Evolutionary conservation across 805 yeast species (phyloP), one percentile per base, ranked within the genome.

Genomic region (Zygosaccharomyces pseudorouxii): DNA sequence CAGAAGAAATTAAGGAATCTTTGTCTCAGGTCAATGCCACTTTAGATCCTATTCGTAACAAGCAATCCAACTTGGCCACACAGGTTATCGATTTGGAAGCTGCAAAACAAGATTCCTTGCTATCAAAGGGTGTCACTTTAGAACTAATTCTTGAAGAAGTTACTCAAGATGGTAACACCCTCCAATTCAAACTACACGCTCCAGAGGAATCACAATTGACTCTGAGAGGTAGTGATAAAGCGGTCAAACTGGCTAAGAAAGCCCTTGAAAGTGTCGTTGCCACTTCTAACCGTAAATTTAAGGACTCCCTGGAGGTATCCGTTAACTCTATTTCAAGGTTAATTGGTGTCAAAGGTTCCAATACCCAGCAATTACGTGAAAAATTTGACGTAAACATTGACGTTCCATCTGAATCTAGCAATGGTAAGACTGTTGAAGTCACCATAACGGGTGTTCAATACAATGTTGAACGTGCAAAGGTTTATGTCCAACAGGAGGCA

Each of bases 281-380:
- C 16, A 45, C 59, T 7, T 62, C 65, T 14, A 55, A 62, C 19
- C 56, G 48, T 31, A 60, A 64, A 16, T 48, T 55, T 49, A 63
- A 76, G 14, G 70, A 78, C 16, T 68, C 70, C 35, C 63, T 84
- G 46, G 74, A 72, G 27, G 81, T 89, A 63, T 95, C 97, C 53
- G 68, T 81, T 2, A 70, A 74, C 45, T 78, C 81, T 42, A 71
- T 92, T 51, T 77, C 93, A 25, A 82, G 93, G 69, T 74, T 95
- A 46, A 89, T 93, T 67, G 99, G 99, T 56, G 86, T 84, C 64
- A 86, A 80, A 52, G 99, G 99, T 48, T 71, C 87, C 38, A 80
- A 81, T 62, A 70, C 93, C 62, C 78, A 79, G 56, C 72, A 78
- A 43, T 66, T 89, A 51, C 77, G 85, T 54, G 87, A 85, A 8